phyloP scores from a whole-genome alignment of 1,139 yeast genomes.

The Hansenula sp. region DNA sequence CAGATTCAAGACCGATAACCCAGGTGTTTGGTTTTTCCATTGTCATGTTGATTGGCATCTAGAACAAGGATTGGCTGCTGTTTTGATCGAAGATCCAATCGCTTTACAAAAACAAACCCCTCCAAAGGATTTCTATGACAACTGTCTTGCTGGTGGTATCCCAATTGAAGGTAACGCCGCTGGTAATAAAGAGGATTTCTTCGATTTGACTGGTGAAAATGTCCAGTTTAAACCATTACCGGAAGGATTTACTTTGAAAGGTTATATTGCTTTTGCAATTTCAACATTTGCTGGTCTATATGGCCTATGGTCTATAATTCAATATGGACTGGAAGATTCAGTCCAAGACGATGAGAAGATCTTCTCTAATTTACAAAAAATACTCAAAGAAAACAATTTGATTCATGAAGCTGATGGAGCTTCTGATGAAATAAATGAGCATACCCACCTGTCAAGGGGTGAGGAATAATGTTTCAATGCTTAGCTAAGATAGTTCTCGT shows the following conservation, averaged over 20 bases:
- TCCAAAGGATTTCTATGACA: constrained; percentile 42
- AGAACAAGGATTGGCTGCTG: constrained; percentile 71
- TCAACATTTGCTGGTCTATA: constrained; percentile 55
- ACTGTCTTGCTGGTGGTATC: constrained; percentile 44
- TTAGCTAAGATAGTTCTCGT: background rate
- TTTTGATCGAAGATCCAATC: constrained; percentile 63
- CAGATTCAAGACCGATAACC: constrained; percentile 69
- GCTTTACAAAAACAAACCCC: constrained; percentile 42
- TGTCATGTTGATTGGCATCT: constrained; percentile 83
- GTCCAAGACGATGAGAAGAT: constrained; percentile 38
- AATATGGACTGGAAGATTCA: constrained; percentile 61
- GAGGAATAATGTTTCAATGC: background rate
- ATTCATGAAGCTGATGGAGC: constrained; percentile 6
- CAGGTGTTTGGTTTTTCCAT: constrained; percentile 86
- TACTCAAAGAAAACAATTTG: constrained; percentile 17
- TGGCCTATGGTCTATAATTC: constrained; percentile 53
- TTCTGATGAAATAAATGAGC: constrained; percentile 12
- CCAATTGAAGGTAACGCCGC: constrained; percentile 67
- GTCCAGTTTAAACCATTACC: constrained; percentile 57
- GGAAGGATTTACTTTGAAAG: constrained; percentile 63
- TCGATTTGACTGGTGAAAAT: constrained; percentile 54
- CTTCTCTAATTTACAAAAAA: constrained; percentile 20
- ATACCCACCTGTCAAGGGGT: constrained; percentile 15
- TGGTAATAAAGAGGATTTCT: constrained; percentile 47
- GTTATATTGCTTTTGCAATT: constrained; percentile 57